Evolutionary conservation across 2,329 filamentous ascomycete species (phyloP).

Genomic region (Aschersonia sp.): DNA sequence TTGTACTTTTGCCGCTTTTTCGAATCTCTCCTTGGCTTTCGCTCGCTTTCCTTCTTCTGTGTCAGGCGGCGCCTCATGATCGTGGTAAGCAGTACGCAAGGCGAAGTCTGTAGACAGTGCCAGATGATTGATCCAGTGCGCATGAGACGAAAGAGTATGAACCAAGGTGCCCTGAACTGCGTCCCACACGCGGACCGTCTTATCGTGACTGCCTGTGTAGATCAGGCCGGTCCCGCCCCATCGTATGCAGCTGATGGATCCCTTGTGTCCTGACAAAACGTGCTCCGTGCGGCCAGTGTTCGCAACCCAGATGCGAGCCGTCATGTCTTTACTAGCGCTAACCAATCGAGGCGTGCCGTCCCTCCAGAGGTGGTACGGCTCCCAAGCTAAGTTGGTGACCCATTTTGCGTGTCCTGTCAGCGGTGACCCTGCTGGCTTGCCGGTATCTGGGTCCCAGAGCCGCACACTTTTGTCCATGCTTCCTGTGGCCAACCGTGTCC

Average conservation of each 20-base stretch:
- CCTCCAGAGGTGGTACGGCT: conserved; percentile 76
- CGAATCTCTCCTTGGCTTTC: conserved; percentile 70
- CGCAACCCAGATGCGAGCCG: conserved; percentile 75
- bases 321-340: conserved; percentile 79
- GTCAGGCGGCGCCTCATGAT: conserved; percentile 58
- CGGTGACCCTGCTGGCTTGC: conserved; percentile 48
- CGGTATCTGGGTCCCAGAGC: conserved; percentile 75
- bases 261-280: conserved; percentile 78
- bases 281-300: conserved; percentile 66
- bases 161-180: conserved; percentile 62
- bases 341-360: conserved; percentile 65
- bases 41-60: conserved; percentile 55
- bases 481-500: conserved; percentile 67
- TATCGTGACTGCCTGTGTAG: conserved; percentile 80
- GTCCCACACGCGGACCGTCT: conserved; percentile 85
- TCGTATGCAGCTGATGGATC: conserved; percentile 74
- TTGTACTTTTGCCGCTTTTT: conserved; percentile 66
- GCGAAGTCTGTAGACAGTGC: conserved; percentile 88
- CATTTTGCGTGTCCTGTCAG: conserved; percentile 82
- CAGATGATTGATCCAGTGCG: conserved; percentile 91
- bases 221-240: conserved; percentile 87
- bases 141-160: conserved; percentile 68
- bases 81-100: conserved; percentile 71
- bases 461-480: conserved; percentile 89
- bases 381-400: conserved; percentile 80